Conservation (phyloP, 2,329 filamentous ascomycete genomes). For the Chrysoporthe cubensis region DNA sequence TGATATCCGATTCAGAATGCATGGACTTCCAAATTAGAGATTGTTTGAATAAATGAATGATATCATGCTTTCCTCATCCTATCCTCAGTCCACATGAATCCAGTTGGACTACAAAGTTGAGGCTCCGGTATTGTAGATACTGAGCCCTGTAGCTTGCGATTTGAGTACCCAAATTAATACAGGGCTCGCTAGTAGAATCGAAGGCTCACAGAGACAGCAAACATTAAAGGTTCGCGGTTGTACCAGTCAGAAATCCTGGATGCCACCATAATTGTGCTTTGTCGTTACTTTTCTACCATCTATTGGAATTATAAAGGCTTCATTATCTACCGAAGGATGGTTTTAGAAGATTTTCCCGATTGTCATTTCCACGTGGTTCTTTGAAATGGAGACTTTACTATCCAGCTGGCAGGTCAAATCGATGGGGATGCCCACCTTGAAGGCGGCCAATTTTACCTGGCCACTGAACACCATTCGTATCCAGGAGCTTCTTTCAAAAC, state of each 20-base stretch:
- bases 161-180: too few relatives aligned
- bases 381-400: not conserved
- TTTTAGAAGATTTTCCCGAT: not conserved
- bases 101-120: not conserved
- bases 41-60: not conserved
- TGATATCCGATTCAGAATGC: not conserved
- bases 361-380: not conserved
- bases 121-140: not conserved
- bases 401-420: not conserved
- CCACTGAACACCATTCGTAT: not conserved
- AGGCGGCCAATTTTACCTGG: not conserved
- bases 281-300: not conserved
- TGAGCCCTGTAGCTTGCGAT: not conserved
- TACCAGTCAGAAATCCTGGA: not conserved
- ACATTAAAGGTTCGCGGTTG: not conserved
- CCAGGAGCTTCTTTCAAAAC: not conserved
- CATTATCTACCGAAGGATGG: not conserved
- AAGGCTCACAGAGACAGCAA: not conserved
- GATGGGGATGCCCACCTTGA: not conserved
- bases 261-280: not conserved
- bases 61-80: not conserved
- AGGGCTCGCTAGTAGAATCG: not conserved
- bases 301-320: not conserved
- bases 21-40: not conserved
- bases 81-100: not conserved